These are phyloP conservation scores for Umbelopsis isabellina DNA, from an alignment of 192 early-diverging fungal species.

Conservation along the genomic window DNA sequence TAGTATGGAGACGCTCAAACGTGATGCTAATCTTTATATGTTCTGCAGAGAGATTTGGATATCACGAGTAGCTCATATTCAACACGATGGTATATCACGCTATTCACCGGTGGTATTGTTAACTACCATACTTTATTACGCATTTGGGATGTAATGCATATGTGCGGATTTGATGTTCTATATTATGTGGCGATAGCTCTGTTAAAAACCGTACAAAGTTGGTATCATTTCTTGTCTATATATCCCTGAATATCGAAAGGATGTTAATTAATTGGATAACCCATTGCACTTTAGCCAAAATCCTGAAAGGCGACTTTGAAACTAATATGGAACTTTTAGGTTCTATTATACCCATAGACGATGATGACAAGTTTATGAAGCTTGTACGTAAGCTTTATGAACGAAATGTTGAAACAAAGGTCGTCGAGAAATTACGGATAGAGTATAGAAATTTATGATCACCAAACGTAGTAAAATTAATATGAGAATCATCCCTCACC, in stretches of 20 bases:
- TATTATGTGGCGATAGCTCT: constrained; percentile 55
- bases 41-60: constrained; percentile 45
- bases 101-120: constrained; percentile 58
- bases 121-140: constrained; percentile 53
- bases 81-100: constrained; percentile 63
- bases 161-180: constrained; percentile 57
- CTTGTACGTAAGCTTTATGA: constrained; percentile 43
- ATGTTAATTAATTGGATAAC: not conserved
- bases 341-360: constrained; percentile 50
- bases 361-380: constrained; percentile 49
- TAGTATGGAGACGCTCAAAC: not conserved
- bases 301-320: constrained; percentile 54
- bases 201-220: constrained; percentile 52
- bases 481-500: not conserved
- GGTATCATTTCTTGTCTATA: constrained; percentile 6
- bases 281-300: constrained; percentile 26
- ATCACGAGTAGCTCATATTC: constrained; percentile 55
- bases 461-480: not conserved
- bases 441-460: not conserved
- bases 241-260: not conserved
- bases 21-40: not conserved
- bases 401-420: not conserved
- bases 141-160: constrained; percentile 58
- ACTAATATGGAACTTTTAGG: constrained; percentile 48
- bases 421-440: not conserved